Evolutionary conservation across 179 eudicot species (phyloP), one percentile per base, ranked within the genome.

Genomic region (Monotropa hypopitys): DNA sequence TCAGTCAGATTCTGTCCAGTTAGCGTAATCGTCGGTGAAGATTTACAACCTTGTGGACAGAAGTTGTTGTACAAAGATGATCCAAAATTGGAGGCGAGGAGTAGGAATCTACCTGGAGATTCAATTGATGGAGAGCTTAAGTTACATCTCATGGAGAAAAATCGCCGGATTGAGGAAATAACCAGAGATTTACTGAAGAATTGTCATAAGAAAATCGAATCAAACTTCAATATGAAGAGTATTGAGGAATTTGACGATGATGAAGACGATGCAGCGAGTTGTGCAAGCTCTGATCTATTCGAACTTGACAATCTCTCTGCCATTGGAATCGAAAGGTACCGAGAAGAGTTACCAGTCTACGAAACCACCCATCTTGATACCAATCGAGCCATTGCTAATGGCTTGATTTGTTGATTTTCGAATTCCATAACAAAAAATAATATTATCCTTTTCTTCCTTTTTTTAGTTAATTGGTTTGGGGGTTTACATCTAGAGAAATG

Each of bases 301-400:
- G 98, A 94, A 71, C 84, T 94, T 4, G 97, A 94, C 50, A 88
- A 91, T 78, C 85, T 90, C 54, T 81, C 91, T 0, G 87, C 88
- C 28, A 80, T 89, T 30, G 95, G 94, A 35, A 83, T 85, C 46
- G 87, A 84, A 33, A 80, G 89, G 83, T 90, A 90, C 32, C 51
- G 86, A 16, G 90, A 89, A 72, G 98, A 94, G 74, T 83, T 94
- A 80, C 98, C 98, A 0, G 98, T 94, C 69, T 94, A 92, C 57
- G 97, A 92, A 78, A 92, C 98, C 2, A 94, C 98, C 79, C 88
- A 85, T 80, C 67, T 90, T 42, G 77, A 78, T 82, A 87, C 89
- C 12, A 93, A 91, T 82, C 84, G 88, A 79, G 94, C 90, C 35
- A 86, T 92, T 51, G 96, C 93, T 28, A 88, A 83, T 71, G 90